Conservation (phyloP, 345 rosid species). For the Hibiscus tridactylites region DNA sequence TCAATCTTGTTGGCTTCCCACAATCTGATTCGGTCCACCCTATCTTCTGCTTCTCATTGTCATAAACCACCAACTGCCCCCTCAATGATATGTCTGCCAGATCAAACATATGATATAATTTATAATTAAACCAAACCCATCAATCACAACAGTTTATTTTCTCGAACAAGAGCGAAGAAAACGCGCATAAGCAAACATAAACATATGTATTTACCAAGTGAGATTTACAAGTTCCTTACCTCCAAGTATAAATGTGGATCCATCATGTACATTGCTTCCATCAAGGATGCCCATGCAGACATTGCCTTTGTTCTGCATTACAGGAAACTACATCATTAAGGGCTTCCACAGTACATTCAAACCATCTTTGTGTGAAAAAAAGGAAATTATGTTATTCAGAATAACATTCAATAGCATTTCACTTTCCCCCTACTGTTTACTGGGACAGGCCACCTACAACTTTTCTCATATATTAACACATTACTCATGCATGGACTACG, state of each 20-base stretch:
- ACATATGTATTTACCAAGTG: background rate
- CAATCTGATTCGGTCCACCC: conserved; percentile 76
- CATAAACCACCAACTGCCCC: conserved; percentile 65
- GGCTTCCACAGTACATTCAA: background rate
- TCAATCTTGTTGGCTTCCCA: conserved; percentile 24
- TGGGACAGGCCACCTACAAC: too few relatives aligned
- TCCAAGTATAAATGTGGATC: conserved; percentile 76
- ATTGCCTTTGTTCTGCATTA: conserved; percentile 66
- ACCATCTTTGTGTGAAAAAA: background rate
- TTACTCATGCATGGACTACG: too few relatives aligned
- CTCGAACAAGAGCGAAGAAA: background rate
- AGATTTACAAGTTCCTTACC: conserved; percentile 34
- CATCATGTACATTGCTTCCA: conserved; percentile 72
- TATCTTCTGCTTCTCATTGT: conserved; percentile 59
- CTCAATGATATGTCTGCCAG: conserved; percentile 64
- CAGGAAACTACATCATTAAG: too few relatives aligned
- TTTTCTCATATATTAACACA: too few relatives aligned
- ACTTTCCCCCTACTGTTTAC: too few relatives aligned
- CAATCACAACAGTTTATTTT: background rate
- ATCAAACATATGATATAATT: background rate
- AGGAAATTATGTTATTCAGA: background rate
- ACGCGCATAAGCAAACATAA: background rate
- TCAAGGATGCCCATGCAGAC: conserved; percentile 88
- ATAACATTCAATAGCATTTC: too few relatives aligned
- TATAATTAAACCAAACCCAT: too few relatives aligned